Evolutionary conservation across 495 filamentous ascomycete genomes (phyloP), one percentile per base, ranked within the genome.

Genomic region (Collariella sp.): DNA sequence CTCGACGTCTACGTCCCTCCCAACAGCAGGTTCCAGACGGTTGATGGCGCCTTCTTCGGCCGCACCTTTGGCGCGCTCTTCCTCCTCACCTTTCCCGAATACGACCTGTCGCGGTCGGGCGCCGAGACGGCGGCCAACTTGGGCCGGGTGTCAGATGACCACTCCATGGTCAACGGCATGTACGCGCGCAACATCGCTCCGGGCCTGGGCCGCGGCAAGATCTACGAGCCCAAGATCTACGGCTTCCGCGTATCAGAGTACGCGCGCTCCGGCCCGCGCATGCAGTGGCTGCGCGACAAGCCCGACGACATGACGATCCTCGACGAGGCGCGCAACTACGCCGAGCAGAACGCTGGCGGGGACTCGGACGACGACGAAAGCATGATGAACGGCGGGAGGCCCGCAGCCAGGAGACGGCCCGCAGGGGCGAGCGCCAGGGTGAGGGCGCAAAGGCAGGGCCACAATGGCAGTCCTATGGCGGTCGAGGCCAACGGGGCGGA

Each of bases 11-110:
- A 97, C 73, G 93, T 89, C 1, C 93, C 93, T 0, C 94, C 93
- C 9, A 97, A 97, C 74, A 95, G 89, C 62, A 83, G 93, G 20
- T 97, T 98, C 66, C 93, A 96, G 71, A 87, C 87, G 2, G 91
- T 98, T n/a, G 93, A 98, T 62, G 93, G 93, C 20, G 91, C 93
- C 15, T 98, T 96, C 75, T 98, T 98, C 66, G 93, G 93, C 33
- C 91, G 93, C 35, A 98, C 93, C 0, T 98, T 98, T 66, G 89
- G 78, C 45, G 79, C 79, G 3, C 83, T 98, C 41, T 98, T 98
- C 77, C 89, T 98, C 69, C 91, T 98, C 76, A 98, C 89, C 23
- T 98, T 96, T 70, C 91, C 94, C 29, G 94, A 98, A 60, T 81
- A 96, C 63, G 89, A 95, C 55, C 80, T 97, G 42, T 77, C 74